phyloP scores from a whole-genome alignment of 1,284 basidiomycete species.

The Mixia osmundae region DNA sequence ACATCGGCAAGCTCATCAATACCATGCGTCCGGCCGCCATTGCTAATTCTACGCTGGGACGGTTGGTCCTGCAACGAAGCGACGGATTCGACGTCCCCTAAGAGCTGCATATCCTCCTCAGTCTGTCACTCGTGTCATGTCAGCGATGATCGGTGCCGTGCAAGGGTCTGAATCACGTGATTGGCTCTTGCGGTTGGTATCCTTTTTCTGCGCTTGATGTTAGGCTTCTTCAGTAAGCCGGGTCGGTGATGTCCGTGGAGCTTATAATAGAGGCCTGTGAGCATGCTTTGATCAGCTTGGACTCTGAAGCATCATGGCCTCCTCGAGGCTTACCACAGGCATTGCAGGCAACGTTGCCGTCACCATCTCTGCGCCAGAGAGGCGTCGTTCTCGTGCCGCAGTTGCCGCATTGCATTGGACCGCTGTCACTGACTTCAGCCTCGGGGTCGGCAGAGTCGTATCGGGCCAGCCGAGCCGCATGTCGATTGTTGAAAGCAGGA shows the following conservation, averaged over 20 bases:
- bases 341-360: conserved; percentile 67
- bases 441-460: neutral
- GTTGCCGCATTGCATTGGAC: conserved; percentile 17
- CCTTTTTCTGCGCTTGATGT: conserved; percentile 92
- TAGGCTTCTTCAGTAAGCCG: conserved; percentile 94
- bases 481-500: conserved; percentile 66
- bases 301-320: neutral
- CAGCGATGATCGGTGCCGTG: no score
- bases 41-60: no score
- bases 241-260: conserved; percentile 89
- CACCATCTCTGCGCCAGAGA: conserved; percentile 76
- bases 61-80: no score
- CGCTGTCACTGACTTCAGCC: conserved; percentile 2
- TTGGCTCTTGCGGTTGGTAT: conserved; percentile 34
- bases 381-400: conserved; percentile 42
- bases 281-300: neutral
- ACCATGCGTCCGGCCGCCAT: no score
- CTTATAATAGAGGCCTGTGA: conserved; percentile 80
- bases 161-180: no score
- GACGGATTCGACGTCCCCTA: no score
- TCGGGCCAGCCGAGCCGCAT: neutral
- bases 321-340: conserved; percentile 44
- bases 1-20: no score
- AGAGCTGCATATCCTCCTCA: no score
- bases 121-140: no score